These are phyloP conservation scores for Klebsormidium nitens DNA, from an alignment of 139 green algal species.

Conservation along the genomic window DNA sequence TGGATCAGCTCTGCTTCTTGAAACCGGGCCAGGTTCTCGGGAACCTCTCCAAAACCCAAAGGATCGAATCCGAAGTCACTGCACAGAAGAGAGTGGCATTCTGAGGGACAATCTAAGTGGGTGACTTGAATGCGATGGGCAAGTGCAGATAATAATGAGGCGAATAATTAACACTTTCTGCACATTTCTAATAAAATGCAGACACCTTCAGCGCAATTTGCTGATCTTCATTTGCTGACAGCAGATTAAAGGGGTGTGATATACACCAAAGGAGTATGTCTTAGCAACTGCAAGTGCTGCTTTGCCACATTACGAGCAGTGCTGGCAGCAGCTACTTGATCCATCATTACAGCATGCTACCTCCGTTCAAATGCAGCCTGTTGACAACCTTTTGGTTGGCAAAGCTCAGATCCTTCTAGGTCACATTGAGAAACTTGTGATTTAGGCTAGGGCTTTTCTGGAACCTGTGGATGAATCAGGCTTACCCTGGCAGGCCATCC, in stretches of 20 bases:
- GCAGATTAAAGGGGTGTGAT: too few relatives aligned
- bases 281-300: too few relatives aligned
- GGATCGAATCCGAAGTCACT: slow-evolving; percentile 42
- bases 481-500: slow-evolving; percentile 23
- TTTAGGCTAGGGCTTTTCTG: background rate
- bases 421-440: background rate
- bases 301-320: background rate
- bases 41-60: slow-evolving; percentile 27
- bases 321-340: background rate
- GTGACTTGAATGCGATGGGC: too few relatives aligned
- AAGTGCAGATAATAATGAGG: too few relatives aligned
- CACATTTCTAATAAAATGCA: too few relatives aligned
- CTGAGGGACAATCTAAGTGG: background rate
- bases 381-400: too few relatives aligned
- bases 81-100: background rate
- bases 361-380: too few relatives aligned
- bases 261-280: too few relatives aligned
- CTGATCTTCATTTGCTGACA: too few relatives aligned
- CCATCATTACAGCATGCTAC: background rate
- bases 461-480: too few relatives aligned
- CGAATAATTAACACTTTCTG: too few relatives aligned
- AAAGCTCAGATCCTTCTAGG: background rate
- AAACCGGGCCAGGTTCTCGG: slow-evolving; percentile 21
- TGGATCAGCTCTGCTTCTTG: slow-evolving; percentile 39
- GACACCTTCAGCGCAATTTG: too few relatives aligned